Conservation (phyloP, 179 eudicot species). For the Sideroxylon spinosum region DNA sequence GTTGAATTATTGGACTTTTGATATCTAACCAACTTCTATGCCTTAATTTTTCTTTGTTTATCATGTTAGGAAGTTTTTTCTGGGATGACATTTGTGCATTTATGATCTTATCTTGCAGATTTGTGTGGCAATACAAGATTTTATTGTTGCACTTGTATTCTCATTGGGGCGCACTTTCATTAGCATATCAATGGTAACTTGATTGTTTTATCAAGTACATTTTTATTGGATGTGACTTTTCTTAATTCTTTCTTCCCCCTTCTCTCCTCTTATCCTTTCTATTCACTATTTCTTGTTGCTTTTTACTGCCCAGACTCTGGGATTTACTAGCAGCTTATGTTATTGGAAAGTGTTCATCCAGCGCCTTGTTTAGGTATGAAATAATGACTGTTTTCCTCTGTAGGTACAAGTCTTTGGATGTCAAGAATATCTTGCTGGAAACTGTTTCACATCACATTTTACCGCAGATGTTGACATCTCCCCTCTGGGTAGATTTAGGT, state of each 20-base stretch:
- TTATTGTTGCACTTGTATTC: conserved; percentile 74
- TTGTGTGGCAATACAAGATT: conserved; percentile 79
- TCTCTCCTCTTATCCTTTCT: background rate
- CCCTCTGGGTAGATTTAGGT: conserved; percentile 65
- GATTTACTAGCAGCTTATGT: background rate
- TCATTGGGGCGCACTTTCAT: conserved; percentile 67
- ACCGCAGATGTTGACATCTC: conserved; percentile 78
- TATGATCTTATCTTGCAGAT: conserved; percentile 41
- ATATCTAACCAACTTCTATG: too few relatives aligned
- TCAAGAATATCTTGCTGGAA: conserved; percentile 86
- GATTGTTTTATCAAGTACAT: background rate
- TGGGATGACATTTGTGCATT: conserved; percentile 10
- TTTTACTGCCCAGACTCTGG: background rate
- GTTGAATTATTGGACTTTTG: too few relatives aligned
- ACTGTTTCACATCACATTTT: conserved; percentile 74
- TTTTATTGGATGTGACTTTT: background rate
- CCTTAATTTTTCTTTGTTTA: too few relatives aligned
- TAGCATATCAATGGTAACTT: conserved; percentile 72
- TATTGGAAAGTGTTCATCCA: too few relatives aligned
- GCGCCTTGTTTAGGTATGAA: conserved; percentile 8
- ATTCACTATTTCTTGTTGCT: conserved; percentile 1
- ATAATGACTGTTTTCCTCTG: conserved; percentile 13
- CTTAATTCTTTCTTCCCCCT: background rate
- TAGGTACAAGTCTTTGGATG: conserved; percentile 86
- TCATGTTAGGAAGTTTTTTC: background rate